Conservation (phyloP, 768 basidiomycete genomes). For the Crassisporium funariophilum region DNA sequence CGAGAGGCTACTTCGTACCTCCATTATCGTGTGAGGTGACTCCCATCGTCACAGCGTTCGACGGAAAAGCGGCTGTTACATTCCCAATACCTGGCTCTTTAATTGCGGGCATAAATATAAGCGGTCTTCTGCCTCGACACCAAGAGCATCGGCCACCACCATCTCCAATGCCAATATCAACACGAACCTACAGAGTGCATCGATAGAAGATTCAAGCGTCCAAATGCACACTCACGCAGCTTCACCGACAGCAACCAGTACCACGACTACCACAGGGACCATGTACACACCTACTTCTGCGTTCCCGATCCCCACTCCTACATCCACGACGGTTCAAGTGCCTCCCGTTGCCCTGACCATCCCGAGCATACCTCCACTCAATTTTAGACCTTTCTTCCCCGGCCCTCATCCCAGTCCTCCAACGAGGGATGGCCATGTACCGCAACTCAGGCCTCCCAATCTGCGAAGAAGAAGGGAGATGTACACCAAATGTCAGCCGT, state of each 20-base stretch:
- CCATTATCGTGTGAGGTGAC: too few relatives aligned
- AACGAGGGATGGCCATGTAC: constrained; percentile 24
- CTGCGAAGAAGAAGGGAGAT: constrained; percentile 14
- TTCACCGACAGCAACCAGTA: too few relatives aligned
- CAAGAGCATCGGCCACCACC: constrained; percentile 1
- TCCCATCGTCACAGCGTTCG: too few relatives aligned
- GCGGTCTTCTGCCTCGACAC: neutral
- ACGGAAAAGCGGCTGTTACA: too few relatives aligned
- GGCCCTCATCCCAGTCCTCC: constrained; percentile 37
- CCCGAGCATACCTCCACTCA: constrained; percentile 57
- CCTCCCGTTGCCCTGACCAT: neutral
- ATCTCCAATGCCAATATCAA: constrained; percentile 2
- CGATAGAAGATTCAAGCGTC: neutral
- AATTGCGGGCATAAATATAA: too few relatives aligned
- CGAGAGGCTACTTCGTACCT: too few relatives aligned
- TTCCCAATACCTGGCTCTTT: too few relatives aligned
- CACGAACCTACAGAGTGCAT: neutral
- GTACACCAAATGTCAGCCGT: constrained; percentile 39
- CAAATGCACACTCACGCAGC: constrained; percentile 21
- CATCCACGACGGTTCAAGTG: constrained; percentile 1
- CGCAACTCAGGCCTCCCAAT: constrained; percentile 4
- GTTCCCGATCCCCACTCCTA: constrained; percentile 15
- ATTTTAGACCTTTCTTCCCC: constrained; percentile 58
- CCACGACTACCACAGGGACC: constrained; percentile 18
- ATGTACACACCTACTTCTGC: constrained; percentile 28